phyloP scores from a whole-genome alignment of 2,329 filamentous ascomycete genomes.

The Ophiosphaerella narmari region DNA sequence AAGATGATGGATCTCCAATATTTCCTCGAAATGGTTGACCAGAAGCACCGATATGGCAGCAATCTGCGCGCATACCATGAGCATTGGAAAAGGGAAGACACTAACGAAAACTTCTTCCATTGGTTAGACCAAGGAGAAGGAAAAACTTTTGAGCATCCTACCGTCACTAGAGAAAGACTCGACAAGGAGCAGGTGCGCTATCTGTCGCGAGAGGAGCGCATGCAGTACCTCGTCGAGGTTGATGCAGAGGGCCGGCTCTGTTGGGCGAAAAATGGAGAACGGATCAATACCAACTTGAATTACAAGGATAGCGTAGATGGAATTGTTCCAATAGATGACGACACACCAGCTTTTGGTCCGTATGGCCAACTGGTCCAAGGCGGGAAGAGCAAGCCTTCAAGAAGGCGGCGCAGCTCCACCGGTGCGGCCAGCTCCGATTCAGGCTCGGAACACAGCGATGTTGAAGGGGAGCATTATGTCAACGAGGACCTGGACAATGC shows the following conservation, averaged over 20 bases:
- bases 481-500: conserved; percentile 66
- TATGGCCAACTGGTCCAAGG: conserved; percentile 28
- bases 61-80: conserved; percentile 82
- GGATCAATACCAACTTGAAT: conserved; percentile 74
- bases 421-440: conserved; percentile 39
- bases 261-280: conserved; percentile 81
- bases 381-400: conserved; percentile 23
- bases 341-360: conserved; percentile 48
- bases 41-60: conserved; percentile 84
- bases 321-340: conserved; percentile 51
- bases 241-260: conserved; percentile 76
- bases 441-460: conserved; percentile 58
- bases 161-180: conserved; percentile 73
- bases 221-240: conserved; percentile 78
- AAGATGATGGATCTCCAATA: conserved; percentile 86
- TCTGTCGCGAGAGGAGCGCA: conserved; percentile 77
- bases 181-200: conserved; percentile 84
- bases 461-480: conserved; percentile 67
- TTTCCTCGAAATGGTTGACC: conserved; percentile 83
- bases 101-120: conserved; percentile 89
- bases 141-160: conserved; percentile 67
- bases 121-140: conserved; percentile 88
- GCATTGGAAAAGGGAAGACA: conserved; percentile 78
- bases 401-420: conserved; percentile 24
- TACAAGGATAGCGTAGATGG: conserved; percentile 80